Percentiles rank a stretch among this genome's conserved stretches.
phyloP scores from a whole-genome alignment of 352 stramenopile species.

The Phytophthora nicotianae region DNA sequence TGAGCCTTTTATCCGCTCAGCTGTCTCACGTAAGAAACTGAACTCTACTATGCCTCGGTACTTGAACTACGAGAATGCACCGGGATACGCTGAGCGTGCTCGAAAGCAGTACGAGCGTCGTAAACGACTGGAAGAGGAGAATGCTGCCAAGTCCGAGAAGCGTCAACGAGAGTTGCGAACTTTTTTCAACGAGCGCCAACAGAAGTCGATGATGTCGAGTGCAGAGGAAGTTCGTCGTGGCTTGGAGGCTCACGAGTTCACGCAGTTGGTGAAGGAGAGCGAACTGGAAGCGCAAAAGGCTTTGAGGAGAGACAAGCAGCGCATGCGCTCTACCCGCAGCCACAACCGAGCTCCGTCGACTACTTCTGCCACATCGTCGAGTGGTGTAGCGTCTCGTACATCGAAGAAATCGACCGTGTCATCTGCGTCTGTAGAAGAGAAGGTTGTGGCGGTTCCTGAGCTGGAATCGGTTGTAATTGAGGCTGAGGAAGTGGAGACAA shows the following conservation, averaged over 20 bases:
- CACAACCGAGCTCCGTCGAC: constrained; percentile 10
- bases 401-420: constrained; percentile 40
- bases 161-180: constrained; percentile 56
- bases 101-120: constrained; percentile 68
- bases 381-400: constrained; percentile 13
- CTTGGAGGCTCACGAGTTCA: constrained; percentile 57
- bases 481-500: neutral
- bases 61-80: constrained; percentile 60
- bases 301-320: constrained; percentile 20
- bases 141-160: constrained; percentile 60
- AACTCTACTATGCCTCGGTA: constrained; percentile 63
- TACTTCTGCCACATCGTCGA: constrained; percentile 33
- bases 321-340: constrained; percentile 6
- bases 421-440: constrained; percentile 24
- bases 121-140: constrained; percentile 68
- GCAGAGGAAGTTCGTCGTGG: constrained; percentile 59
- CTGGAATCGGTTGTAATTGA: constrained; percentile 3
- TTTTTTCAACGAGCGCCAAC: constrained; percentile 53
- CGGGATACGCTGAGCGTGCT: constrained; percentile 50
- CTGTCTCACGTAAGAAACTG: constrained; percentile 47
- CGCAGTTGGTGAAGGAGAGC: constrained; percentile 35
- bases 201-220: constrained; percentile 42
- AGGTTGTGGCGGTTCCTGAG: neutral
- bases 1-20: constrained; percentile 40
- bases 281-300: constrained; percentile 22